Evolutionary conservation across 225 moss, liverwort and hornwort species (phyloP), one percentile per base, ranked within the genome.

Genomic region (Anthoceros angustus): DNA sequence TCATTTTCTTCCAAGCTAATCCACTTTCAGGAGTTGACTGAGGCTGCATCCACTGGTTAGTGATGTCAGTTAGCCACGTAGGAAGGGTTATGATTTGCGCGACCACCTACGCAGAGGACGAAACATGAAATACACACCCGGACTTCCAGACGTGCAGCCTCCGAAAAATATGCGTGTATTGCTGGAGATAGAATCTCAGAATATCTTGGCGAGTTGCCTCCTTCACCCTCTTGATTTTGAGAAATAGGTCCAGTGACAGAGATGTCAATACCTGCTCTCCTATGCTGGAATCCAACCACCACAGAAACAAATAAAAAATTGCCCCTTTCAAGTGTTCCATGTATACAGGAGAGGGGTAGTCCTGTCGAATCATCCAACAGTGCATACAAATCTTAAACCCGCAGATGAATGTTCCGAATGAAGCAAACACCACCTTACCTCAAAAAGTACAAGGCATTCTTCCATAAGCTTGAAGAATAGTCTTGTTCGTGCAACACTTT

Each of bases 391-490:
- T 32, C n/a, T 32, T 1, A 1, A 32, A 32, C 32, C 32, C 32
- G 32, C 32, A 32, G 2, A 32, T n/a, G n/a, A n/a, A n/a, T 32
- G 1, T 32, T 32, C 1, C 1, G 4, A 32, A 4, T 32, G 32
- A 32, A 32, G 32, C 32, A 32, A 15, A 41, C 38, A 14, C 48
- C 41, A 40, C 65, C 68, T 74, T 64, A 93, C 93, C 93, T 94
- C 93, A 45, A 94, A 83, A 66, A 94, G 79, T 71, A 76, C 80
- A 67, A 90, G 90, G 63, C 90, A 90, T 70, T 94, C 93, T 72
- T 90, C 93, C 64, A 94, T 87, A 38, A 94, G 86, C 78, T 90
- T 94, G 67, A 94, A 94, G 74, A 94, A 94, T 32, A 86, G 80
- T 41, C 87, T 76, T 66, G 93, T 94, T 23, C 87, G 83, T 65